These are phyloP conservation scores for Daedaleopsis nitida DNA, from an alignment of 768 basidiomycete species.

Conservation along the genomic window DNA sequence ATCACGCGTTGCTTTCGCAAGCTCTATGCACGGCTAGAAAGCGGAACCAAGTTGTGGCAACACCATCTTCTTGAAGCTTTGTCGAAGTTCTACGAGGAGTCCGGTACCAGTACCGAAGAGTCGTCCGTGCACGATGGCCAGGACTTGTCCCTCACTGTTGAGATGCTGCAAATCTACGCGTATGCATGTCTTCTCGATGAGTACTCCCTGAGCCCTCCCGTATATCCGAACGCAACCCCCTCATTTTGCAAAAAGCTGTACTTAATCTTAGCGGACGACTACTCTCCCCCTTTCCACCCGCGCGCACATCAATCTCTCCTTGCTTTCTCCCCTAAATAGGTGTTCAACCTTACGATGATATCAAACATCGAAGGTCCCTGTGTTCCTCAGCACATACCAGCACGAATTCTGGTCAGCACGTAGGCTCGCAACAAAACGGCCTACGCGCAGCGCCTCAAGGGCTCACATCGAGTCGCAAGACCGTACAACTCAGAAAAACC, in stretches of 20 bases:
- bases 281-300: too few species aligned
- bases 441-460: too few species aligned
- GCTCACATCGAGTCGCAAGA: too few species aligned
- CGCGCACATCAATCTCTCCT: too few species aligned
- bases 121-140: not conserved
- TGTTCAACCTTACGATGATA: too few species aligned
- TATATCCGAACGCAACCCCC: not conserved
- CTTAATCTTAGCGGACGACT: too few species aligned
- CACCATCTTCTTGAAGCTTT: not conserved
- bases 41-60: not conserved
- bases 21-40: not conserved
- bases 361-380: too few species aligned
- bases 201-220: not conserved
- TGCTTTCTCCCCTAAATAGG: too few species aligned
- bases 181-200: not conserved
- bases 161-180: not conserved
- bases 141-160: not conserved
- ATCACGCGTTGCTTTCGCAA: not conserved
- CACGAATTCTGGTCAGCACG: too few species aligned
- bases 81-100: not conserved
- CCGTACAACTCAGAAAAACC: constrained; percentile 29
- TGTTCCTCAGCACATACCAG: too few species aligned
- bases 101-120: not conserved
- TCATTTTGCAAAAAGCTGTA: too few species aligned
- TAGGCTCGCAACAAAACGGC: too few species aligned